Percentiles rank a stretch among this genome's conserved stretches.
phyloP scores from a whole-genome alignment of 2,329 filamentous ascomycete genomes.

The Reticulascus tulasneorum region DNA sequence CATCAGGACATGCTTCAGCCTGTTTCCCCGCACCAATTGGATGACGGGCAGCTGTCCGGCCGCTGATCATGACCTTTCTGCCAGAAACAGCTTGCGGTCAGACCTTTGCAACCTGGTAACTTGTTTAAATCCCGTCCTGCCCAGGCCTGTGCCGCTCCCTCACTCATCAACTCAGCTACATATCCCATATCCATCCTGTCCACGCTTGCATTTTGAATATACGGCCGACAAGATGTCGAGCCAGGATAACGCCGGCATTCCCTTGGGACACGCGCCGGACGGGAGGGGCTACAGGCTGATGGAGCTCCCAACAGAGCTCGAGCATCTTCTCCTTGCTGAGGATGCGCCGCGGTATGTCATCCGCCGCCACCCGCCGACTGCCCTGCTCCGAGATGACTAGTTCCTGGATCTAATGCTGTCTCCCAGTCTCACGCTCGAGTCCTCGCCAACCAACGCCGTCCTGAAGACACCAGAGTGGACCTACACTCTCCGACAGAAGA shows the following conservation, averaged over 20 bases:
- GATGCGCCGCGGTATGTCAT: slow-evolving; percentile 46
- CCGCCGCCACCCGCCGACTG: slow-evolving; percentile 1
- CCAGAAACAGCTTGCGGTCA: too few relatives aligned
- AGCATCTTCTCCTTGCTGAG: slow-evolving; percentile 50
- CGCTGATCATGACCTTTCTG: too few relatives aligned
- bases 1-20: neutral
- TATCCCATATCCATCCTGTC: slow-evolving; percentile 1
- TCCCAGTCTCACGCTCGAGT: slow-evolving; percentile 43
- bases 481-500: slow-evolving; percentile 61
- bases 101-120: too few relatives aligned
- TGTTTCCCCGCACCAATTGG: slow-evolving; percentile 9
- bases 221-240: slow-evolving; percentile 46
- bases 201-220: too few relatives aligned
- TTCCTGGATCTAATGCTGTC: neutral
- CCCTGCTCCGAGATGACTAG: too few relatives aligned
- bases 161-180: slow-evolving; percentile 1
- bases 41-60: too few relatives aligned
- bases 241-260: slow-evolving; percentile 42
- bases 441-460: slow-evolving; percentile 45
- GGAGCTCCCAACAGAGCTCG: slow-evolving; percentile 57
- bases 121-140: too few relatives aligned
- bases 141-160: too few relatives aligned
- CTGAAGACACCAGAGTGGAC: slow-evolving; percentile 48
- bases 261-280: slow-evolving; percentile 45
- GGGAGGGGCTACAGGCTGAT: slow-evolving; percentile 55